A percentile compares a stretch with the other conserved stretches of the same genome.
These are phyloP conservation scores for Albugo candida DNA, from an alignment of 352 stramenopile species.

Conservation along the genomic window DNA sequence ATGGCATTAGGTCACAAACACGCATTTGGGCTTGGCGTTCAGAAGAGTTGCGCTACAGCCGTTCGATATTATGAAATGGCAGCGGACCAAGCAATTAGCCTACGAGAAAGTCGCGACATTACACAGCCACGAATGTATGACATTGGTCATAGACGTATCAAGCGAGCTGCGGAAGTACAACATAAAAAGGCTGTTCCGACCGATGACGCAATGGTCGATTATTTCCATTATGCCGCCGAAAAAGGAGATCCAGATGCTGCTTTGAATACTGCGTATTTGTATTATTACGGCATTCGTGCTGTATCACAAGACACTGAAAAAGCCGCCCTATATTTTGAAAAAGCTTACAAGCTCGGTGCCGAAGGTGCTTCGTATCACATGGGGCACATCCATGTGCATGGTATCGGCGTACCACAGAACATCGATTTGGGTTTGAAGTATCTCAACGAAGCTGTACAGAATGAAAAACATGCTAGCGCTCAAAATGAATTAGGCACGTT, in stretches of 20 bases:
- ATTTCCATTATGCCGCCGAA: conserved; percentile 78
- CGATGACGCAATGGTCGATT: conserved; percentile 70
- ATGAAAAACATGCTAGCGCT: conserved; percentile 53
- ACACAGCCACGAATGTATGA: conserved; percentile 50
- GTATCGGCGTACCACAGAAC: conserved; percentile 47
- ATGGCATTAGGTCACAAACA: conserved; percentile 73
- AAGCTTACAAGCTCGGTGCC: conserved; percentile 56
- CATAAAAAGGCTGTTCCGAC: conserved; percentile 65
- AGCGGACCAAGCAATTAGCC: conserved; percentile 50
- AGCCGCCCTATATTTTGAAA: conserved; percentile 41
- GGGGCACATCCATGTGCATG: conserved; percentile 63
- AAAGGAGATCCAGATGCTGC: conserved; percentile 72
- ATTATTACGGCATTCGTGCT: conserved; percentile 60
- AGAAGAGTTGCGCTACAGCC: conserved; percentile 63
- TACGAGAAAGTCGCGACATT: conserved; percentile 26
- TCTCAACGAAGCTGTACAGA: conserved; percentile 37
- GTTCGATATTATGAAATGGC: conserved; percentile 80
- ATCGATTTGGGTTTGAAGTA: conserved; percentile 51
- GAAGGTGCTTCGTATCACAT: conserved; percentile 46
- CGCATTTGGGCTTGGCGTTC: conserved; percentile 41
- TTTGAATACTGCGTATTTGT: conserved; percentile 68
- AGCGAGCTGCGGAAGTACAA: conserved; percentile 45
- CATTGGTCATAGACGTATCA: conserved; percentile 45
- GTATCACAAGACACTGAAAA: conserved; percentile 47
- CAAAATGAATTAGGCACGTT: conserved; percentile 70